Evolutionary conservation across 768 basidiomycete genomes (phyloP).

Genomic region (Leccinum uliginosum): DNA sequence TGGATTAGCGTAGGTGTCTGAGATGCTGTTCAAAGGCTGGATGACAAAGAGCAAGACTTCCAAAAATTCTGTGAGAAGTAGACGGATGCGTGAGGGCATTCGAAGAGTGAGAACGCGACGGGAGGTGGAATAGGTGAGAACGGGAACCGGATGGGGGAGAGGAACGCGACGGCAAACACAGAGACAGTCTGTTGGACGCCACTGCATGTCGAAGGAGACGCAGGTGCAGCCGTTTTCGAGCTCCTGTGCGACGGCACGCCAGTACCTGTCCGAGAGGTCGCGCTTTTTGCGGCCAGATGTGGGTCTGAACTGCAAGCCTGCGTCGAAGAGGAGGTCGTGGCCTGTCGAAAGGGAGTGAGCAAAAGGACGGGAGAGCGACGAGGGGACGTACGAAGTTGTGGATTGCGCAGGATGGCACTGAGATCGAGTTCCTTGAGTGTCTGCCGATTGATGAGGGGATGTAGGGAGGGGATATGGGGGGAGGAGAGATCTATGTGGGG

Average conservation of each 20-base stretch:
- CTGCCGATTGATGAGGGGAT: slow-evolving; percentile 76
- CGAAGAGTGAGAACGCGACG: slow-evolving; percentile 52
- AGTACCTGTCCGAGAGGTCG: slow-evolving; percentile 75
- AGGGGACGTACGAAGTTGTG: slow-evolving; percentile 75
- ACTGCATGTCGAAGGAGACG: slow-evolving; percentile 62
- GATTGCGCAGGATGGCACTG: slow-evolving; percentile 80
- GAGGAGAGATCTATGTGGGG: slow-evolving; percentile 39
- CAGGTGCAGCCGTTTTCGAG: slow-evolving; percentile 81
- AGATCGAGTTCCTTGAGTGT: slow-evolving; percentile 85
- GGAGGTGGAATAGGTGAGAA: slow-evolving; percentile 42
- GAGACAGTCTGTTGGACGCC: slow-evolving; percentile 48
- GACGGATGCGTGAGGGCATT: slow-evolving; percentile 67
- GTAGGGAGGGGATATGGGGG: slow-evolving; percentile 60
- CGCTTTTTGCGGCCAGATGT: slow-evolving; percentile 70
- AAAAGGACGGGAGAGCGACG: background rate
- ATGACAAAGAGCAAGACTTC: slow-evolving; percentile 82
- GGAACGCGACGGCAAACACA: slow-evolving; percentile 52
- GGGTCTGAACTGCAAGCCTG: slow-evolving; percentile 77
- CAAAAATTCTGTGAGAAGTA: slow-evolving; percentile 70
- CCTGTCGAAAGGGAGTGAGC: slow-evolving; percentile 39
- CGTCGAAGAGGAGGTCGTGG: slow-evolving; percentile 87
- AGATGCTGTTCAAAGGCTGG: slow-evolving; percentile 65
- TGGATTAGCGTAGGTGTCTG: slow-evolving; percentile 57
- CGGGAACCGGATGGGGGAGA: slow-evolving; percentile 36
- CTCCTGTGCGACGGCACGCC: slow-evolving; percentile 77